Conservation (phyloP, 805 yeast genomes). For the Pichia manshurica region DNA sequence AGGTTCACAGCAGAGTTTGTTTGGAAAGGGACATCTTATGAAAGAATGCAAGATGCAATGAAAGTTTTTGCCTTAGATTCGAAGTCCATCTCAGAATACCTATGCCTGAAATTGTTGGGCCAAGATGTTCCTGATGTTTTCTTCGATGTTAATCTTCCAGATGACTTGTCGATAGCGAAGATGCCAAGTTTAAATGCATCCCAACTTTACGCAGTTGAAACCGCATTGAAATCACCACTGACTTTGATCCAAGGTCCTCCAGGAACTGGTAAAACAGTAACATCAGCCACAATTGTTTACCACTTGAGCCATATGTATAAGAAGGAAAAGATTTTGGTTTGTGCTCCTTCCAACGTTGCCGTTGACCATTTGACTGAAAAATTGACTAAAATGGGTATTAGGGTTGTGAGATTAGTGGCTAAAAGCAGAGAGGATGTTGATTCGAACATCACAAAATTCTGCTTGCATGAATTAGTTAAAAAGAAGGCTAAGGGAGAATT, state of each 20-base stretch:
- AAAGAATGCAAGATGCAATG: slow-evolving; percentile 78
- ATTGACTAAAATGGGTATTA: slow-evolving; percentile 61
- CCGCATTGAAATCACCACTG: slow-evolving; percentile 64
- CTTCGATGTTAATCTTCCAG: slow-evolving; percentile 58
- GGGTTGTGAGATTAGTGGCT: slow-evolving; percentile 74
- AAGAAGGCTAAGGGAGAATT: slow-evolving; percentile 48
- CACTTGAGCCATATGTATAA: slow-evolving; percentile 56
- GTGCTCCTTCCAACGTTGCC: slow-evolving; percentile 95
- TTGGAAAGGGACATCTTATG: slow-evolving; percentile 82
- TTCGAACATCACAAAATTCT: slow-evolving; percentile 48
- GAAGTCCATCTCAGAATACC: slow-evolving; percentile 62
- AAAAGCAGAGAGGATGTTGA: slow-evolving; percentile 77
- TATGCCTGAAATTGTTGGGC: slow-evolving; percentile 76
- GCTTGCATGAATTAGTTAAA: slow-evolving; percentile 50
- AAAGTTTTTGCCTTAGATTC: slow-evolving; percentile 63
- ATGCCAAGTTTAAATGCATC: slow-evolving; percentile 68
- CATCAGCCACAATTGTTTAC: slow-evolving; percentile 82
- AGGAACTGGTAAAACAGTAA: slow-evolving; percentile 93
- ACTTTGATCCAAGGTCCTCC: slow-evolving; percentile 94
- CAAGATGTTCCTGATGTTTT: slow-evolving; percentile 63
- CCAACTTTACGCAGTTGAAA: slow-evolving; percentile 69
- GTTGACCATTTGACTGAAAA: slow-evolving; percentile 85
- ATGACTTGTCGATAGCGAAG: slow-evolving; percentile 56
- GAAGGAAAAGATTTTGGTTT: slow-evolving; percentile 66
- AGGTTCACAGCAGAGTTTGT: slow-evolving; percentile 82